Base-by-base conservation (phyloP, 2,329 filamentous ascomycete species). In the Alternaria hordeiaustralica region DNA sequence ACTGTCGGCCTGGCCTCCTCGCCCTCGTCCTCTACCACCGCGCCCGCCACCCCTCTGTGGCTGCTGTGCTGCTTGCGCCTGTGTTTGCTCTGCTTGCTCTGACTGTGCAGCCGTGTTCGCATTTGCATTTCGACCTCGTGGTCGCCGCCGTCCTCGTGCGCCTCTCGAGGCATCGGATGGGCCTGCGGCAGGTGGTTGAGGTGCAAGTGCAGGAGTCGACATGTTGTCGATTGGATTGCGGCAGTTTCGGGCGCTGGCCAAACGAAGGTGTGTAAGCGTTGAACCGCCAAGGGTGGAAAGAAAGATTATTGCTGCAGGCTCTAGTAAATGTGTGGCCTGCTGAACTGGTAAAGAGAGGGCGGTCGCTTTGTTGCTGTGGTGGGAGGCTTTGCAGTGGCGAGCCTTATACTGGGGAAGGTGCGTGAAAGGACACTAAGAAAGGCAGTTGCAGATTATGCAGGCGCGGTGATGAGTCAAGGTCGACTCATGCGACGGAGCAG, bases 301-400 rank as follows among this genome's bases (percentile, higher is more conserved):
- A 59, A 59, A 63, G n/a, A 28, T 13, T 49, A 53, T 41, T 51
- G 33, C 8, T 54, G 10, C 66, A 74, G 71, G 75, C 76, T 72
- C 72, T 67, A 25, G 54, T 69, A 73, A 72, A 65, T 75, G 67
- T 77, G 63, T 36, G 73, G 72, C 76, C 71, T 71, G 71, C 21
- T 64, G 59, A 78, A 78, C 69, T 60, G 50, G 49, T 59, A 67
- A 61, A 54, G 62, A 72, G 30, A 65, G 54, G 63, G 47, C 28
- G 49, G 44, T 41, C 43, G 20, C 44, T 20, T 18, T 28, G 45
- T 21, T 45, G 47, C 13, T 18, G 49, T 57, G n/a, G 28, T 21
- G 33, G 21, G 44, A 25, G 13, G n/a, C n/a, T 36, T 25, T 55
- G 63, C 55, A 67, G 71, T 74, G 71, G 70, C 70, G 64, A 71